Evolutionary conservation across 176 grass and related monocot species (phyloP).

Genomic region (Aegilops tauschii): DNA sequence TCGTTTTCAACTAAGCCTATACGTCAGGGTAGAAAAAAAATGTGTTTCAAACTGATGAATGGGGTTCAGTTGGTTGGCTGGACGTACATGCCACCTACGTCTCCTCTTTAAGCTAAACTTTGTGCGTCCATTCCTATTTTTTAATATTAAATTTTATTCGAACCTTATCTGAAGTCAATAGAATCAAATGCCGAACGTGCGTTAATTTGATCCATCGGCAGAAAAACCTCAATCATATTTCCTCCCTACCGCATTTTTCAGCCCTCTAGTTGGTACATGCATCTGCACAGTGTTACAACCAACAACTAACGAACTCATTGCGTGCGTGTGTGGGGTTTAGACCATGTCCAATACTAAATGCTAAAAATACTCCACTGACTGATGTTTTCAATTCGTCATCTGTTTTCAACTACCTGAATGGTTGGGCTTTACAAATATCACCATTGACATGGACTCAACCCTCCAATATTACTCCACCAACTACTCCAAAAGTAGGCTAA

Average conservation of each 20-base stretch:
- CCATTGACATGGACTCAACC: not conserved
- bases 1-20: too few species aligned
- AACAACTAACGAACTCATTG: conserved; percentile 25
- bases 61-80: too few species aligned
- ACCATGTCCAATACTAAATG: not conserved
- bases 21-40: too few species aligned
- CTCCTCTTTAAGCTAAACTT: too few species aligned
- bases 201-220: not conserved
- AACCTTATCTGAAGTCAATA: too few species aligned
- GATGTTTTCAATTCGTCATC: not conserved
- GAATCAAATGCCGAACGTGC: not conserved
- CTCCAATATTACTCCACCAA: not conserved
- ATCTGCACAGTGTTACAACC: not conserved
- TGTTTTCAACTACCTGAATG: conserved; percentile 1
- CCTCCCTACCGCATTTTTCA: not conserved
- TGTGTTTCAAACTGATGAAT: too few species aligned
- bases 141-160: too few species aligned
- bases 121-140: too few species aligned
- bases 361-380: not conserved
- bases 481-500: not conserved
- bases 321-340: conserved; percentile 30
- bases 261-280: not conserved
- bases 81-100: too few species aligned
- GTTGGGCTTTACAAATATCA: not conserved
- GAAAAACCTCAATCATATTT: not conserved